Base-by-base conservation (phyloP, 495 filamentous ascomycete species). In the Hypoxylon rickii region DNA sequence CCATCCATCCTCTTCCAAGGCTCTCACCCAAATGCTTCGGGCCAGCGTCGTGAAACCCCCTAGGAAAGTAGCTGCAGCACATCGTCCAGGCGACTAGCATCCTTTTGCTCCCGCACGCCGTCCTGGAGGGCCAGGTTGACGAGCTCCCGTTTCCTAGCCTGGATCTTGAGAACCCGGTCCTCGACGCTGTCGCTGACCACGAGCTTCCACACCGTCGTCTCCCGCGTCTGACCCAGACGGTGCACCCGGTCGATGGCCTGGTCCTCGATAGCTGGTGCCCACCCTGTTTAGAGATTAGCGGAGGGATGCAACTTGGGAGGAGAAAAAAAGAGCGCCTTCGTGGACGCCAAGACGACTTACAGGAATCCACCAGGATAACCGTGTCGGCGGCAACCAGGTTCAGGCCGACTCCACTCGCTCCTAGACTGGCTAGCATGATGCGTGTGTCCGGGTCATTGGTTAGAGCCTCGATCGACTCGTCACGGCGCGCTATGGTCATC, bases 231-330 rank as follows among this genome's bases (percentile, higher is more conserved):
- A 2, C 92, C 92, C 0, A 96, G 80, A 3, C 92, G 79, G 57
- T 96, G 90, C 13, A 96, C 92, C 1, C 92, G 85, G 65, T 97
- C 92, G 2, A 96, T 82, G 19, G 92, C 92, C 64, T 97, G 92
- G 63, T 96, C 91, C 69, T 97, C 92, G 52, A 96, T 92, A 0
- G 90, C 92, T 0, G 91, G 90, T 2, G 91, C 90, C 90, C 92
- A 96, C 92, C 90, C 71, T 73, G 18, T 34, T 3, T 17, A 4
- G 12, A 20, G 10, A 29, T 66, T 65, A 67, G 60, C 41, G 46
- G 19, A 21, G 36, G 5, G 13, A 49, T 48, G n/a, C n/a, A n/a
- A n/a, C 15, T 17, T 26, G 4, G 5, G 34, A 22, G 36, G 10
- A 24, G 42, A 7, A 29, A n/a, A n/a, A 12, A 17, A 7, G 17